phyloP scores from a whole-genome alignment of 169 alveolate genomes.

The Plasmodium adleri region DNA sequence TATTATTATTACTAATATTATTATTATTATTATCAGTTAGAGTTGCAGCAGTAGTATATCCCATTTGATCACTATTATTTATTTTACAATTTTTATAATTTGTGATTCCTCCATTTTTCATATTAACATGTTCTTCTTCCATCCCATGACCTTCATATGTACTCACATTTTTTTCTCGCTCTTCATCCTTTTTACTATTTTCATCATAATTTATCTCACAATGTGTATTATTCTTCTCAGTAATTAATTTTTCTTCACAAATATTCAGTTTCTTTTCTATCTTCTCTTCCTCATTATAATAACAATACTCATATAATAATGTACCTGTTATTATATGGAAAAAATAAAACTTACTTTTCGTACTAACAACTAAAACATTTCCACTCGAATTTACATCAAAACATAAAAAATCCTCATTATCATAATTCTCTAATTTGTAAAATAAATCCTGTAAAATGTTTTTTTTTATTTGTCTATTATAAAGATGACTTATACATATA shows the following conservation, averaged over 20 bases:
- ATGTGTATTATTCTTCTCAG: not conserved
- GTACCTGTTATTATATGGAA: constrained; percentile 64
- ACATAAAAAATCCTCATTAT: constrained; percentile 70
- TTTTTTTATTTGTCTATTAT: constrained; percentile 65
- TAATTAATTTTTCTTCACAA: not conserved
- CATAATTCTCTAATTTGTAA: constrained; percentile 61
- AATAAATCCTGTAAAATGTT: constrained; percentile 62
- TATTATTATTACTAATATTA: not conserved
- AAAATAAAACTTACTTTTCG: constrained; percentile 58
- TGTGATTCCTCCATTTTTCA: too few relatives aligned
- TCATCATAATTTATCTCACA: constrained; percentile 5
- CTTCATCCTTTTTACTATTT: not conserved
- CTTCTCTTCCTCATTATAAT: constrained; percentile 39
- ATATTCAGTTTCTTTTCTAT: not conserved
- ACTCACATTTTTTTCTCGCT: not conserved
- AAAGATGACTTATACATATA: constrained; percentile 68
- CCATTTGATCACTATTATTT: not conserved
- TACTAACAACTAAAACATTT: constrained; percentile 37
- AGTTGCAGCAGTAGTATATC: not conserved
- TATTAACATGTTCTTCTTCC: not conserved
- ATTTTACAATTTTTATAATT: not conserved
- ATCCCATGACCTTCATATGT: not conserved
- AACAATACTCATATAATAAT: constrained; percentile 34
- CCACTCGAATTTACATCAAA: constrained; percentile 71
- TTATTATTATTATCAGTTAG: not conserved